A percentile compares a stretch with the other conserved stretches of the same genome.
phyloP scores from a whole-genome alignment of 768 basidiomycete species.

The Pleurotus giganteus region DNA sequence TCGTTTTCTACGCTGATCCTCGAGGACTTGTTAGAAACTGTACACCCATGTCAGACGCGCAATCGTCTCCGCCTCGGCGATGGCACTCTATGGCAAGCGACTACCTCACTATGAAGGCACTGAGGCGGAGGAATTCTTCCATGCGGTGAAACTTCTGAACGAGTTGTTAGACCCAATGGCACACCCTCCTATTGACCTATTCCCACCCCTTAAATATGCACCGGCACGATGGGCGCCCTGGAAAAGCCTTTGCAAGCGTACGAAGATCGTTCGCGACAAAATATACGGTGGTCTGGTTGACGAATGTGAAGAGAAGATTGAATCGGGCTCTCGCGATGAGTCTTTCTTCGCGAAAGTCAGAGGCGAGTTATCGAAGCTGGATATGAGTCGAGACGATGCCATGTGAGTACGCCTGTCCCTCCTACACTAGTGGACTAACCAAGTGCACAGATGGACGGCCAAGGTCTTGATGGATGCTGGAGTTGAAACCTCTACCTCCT shows the following conservation, averaged over 20 bases:
- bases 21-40: constrained; percentile 6
- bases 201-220: constrained; percentile 16
- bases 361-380: not conserved
- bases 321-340: not conserved
- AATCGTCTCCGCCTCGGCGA: constrained; percentile 8
- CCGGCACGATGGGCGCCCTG: constrained; percentile 17
- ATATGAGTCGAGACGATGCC: not conserved
- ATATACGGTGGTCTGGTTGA: not conserved
- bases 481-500: not conserved
- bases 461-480: not conserved
- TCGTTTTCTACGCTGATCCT: not conserved
- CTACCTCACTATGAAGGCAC: constrained; percentile 9
- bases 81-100: constrained; percentile 13
- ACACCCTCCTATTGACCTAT: constrained; percentile 14
- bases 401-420: not conserved
- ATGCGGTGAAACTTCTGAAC: constrained; percentile 1
- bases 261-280: not conserved
- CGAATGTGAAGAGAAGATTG: not conserved
- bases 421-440: too few relatives aligned
- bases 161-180: constrained; percentile 8
- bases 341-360: not conserved
- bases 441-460: not conserved
- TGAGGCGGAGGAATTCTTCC: constrained; percentile 9
- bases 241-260: constrained; percentile 7
- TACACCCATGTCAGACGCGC: constrained; percentile 7